Base-by-base conservation (phyloP, 257 asterid species). In the Capsicum chinense region DNA sequence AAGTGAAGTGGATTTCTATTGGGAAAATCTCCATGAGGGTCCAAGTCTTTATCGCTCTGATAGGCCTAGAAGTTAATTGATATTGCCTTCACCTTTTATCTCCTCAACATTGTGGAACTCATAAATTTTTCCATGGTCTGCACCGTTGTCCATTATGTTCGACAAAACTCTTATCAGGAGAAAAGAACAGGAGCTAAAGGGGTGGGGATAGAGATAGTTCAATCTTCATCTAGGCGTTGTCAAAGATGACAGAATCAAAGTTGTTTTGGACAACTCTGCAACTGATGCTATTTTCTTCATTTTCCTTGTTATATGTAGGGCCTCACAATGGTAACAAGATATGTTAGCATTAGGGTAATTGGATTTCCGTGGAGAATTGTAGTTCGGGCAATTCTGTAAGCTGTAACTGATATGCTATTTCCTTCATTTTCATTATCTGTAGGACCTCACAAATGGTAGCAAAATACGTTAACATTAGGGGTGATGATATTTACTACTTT, bases 221-320 rank as follows among this genome's bases (percentile, higher is more conserved):
- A 12, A 35, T 48, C 62, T 74, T 33, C 19, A 21, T 74, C 44
- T 50, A 1, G 81, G 6, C 2, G 12, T 17, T 13, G 13, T 50
- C 4, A 50, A 50, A 74, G 10, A 9, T 21, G 47, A 19, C 2
- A 5, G 37, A 67, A 50, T 21, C 17, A 1, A 74, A 50, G 62
- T 6, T 50, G 4, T 50, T 19, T 21, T 50, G 44, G 62, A 50
- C 21, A 21, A 21, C 15, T 54, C 8, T 13, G n/a, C 7, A 8
- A 13, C 81, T 76, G 81, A 52, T 76, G 62, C 26, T 26, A 52
- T 26, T 76, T 76, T 50, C 48, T 52, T 76, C 63, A 21, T 21
- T 50, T 74, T 50, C 57, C 79, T 44, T 39, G 4, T n/a, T n/a
- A 2, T 70, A 37, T n/a, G 17, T 44, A 35, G 74, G 48, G 6